Evolutionary conservation across 2,329 filamentous ascomycete genomes (phyloP).

Genomic region (Dothideomycetidae sp.): DNA sequence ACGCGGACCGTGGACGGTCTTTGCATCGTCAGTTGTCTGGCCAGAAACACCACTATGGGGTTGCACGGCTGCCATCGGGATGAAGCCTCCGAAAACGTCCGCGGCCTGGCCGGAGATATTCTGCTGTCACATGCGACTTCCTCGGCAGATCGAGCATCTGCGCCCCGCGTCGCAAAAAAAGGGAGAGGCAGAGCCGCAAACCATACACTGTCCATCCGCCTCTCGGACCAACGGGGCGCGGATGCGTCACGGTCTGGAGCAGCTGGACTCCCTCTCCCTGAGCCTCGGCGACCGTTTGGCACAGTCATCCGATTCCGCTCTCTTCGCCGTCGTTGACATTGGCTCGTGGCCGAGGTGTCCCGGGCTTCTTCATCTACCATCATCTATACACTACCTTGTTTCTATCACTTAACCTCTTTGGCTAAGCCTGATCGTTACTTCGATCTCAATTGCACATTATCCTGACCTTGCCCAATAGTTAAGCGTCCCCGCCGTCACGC

Average conservation of each 20-base stretch:
- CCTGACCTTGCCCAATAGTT: slow-evolving; percentile 1
- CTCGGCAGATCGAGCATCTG: too few relatives aligned
- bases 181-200: too few relatives aligned
- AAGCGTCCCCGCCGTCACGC: slow-evolving; percentile 9
- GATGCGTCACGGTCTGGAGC: slow-evolving; percentile 4
- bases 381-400: slow-evolving; percentile 5
- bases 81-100: too few relatives aligned
- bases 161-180: too few relatives aligned
- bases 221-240: slow-evolving; percentile 6
- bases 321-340: slow-evolving; percentile 4
- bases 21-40: too few relatives aligned
- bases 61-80: too few relatives aligned
- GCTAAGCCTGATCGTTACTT: too few relatives aligned
- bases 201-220: background rate
- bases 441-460: slow-evolving; percentile 1
- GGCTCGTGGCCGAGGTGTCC: slow-evolving; percentile 10
- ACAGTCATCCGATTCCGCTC: slow-evolving; percentile 5
- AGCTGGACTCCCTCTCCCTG: background rate
- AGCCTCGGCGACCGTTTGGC: slow-evolving; percentile 10
- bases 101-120: too few relatives aligned
- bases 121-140: too few relatives aligned
- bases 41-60: too few relatives aligned
- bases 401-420: slow-evolving; percentile 5
- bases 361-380: slow-evolving; percentile 4
- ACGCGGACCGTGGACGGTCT: too few relatives aligned